phyloP scores from a whole-genome alignment of 2,329 filamentous ascomycete species.

The Claviceps arundinis region DNA sequence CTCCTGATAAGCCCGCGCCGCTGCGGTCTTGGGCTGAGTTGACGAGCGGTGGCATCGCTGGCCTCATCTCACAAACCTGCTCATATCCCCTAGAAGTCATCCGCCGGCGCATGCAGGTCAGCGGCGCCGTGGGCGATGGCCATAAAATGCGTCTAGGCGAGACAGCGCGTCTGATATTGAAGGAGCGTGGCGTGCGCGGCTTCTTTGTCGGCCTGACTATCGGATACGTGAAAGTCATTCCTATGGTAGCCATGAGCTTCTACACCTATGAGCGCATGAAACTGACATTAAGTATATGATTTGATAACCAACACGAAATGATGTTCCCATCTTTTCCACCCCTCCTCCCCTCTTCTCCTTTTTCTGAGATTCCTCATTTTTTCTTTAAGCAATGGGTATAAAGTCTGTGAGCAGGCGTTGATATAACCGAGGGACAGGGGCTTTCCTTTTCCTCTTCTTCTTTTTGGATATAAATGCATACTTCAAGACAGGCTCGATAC shows the following conservation, averaged over 20 bases:
- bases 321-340: background rate
- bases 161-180: slow-evolving; percentile 60
- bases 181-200: slow-evolving; percentile 62
- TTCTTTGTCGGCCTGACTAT: slow-evolving; percentile 92
- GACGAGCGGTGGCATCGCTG: slow-evolving; percentile 69
- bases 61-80: slow-evolving; percentile 77
- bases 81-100: slow-evolving; percentile 94
- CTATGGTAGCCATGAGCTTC: slow-evolving; percentile 64
- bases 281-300: slow-evolving; percentile 49
- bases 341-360: background rate
- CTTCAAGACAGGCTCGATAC: no score
- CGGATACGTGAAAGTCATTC: slow-evolving; percentile 87
- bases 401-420: no score
- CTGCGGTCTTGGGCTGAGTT: slow-evolving; percentile 82
- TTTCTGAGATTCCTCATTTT: background rate
- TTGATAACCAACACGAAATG: background rate
- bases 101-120: slow-evolving; percentile 87
- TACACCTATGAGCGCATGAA: slow-evolving; percentile 54
- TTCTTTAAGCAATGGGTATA: no score
- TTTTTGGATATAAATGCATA: background rate
- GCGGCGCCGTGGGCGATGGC: slow-evolving; percentile 85
- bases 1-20: slow-evolving; percentile 51
- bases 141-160: slow-evolving; percentile 65
- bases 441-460: background rate
- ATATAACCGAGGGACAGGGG: no score